Evolutionary conservation across 768 basidiomycete genomes (phyloP).

Genomic region (Royoungia palumana): DNA sequence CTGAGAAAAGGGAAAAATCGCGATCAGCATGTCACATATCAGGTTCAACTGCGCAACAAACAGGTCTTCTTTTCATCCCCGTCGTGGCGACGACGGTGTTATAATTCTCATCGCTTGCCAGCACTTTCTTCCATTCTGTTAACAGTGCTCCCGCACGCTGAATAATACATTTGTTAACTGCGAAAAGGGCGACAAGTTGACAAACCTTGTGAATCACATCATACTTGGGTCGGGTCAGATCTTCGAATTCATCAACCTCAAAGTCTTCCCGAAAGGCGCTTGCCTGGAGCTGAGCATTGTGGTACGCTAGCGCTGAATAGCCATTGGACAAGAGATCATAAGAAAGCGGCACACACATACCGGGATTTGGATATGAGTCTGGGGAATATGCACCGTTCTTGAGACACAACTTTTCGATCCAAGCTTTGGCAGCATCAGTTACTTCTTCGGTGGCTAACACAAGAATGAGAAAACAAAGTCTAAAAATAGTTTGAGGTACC

Average conservation of each 20-base stretch:
- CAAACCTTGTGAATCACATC: conserved; percentile 77
- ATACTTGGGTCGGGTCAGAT: conserved; percentile 75
- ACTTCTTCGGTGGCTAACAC: conserved; percentile 63
- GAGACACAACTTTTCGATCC: conserved; percentile 77
- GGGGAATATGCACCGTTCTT: conserved; percentile 83
- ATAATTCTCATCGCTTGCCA: conserved; percentile 64
- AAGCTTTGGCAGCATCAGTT: conserved; percentile 61
- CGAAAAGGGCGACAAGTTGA: background rate
- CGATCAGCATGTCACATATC: background rate
- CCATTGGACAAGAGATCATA: background rate
- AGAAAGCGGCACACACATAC: conserved; percentile 41
- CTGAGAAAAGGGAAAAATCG: conserved; percentile 29
- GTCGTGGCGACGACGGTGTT: conserved; percentile 44
- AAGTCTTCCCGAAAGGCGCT: conserved; percentile 91
- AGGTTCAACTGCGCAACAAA: conserved; percentile 35
- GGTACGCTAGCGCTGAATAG: conserved; percentile 60
- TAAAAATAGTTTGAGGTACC: conserved; percentile 39
- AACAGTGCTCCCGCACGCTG: conserved; percentile 70
- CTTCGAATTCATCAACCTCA: conserved; percentile 72
- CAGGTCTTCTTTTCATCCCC: conserved; percentile 71
- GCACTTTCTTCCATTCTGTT: conserved; percentile 63
- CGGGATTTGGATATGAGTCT: conserved; percentile 87
- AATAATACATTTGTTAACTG: background rate
- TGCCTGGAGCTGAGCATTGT: conserved; percentile 88
- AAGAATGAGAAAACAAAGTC: background rate